Evolutionary conservation across 176 grass and related monocot species (phyloP).

Genomic region (Eragrostis curvula): DNA sequence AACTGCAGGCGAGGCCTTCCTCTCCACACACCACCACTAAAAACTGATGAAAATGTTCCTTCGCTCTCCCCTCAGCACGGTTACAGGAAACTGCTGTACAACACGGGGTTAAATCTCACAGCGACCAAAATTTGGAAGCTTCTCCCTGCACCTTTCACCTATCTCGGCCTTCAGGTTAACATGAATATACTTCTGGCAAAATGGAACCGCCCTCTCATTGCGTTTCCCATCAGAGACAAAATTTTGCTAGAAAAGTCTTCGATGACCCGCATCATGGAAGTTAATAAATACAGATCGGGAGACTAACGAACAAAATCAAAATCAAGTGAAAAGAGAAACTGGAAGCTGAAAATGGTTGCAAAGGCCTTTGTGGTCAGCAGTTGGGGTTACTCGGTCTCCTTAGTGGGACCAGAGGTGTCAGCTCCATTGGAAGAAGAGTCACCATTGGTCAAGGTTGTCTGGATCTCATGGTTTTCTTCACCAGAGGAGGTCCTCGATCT

Average conservation of each 20-base stretch:
- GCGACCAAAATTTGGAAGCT: slow-evolving; percentile 83
- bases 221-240: slow-evolving; percentile 51
- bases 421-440: slow-evolving; percentile 42
- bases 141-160: slow-evolving; percentile 68
- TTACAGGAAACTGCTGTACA: slow-evolving; percentile 87
- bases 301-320: slow-evolving; percentile 34
- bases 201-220: slow-evolving; percentile 40
- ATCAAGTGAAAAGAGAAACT: slow-evolving; percentile 15
- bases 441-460: slow-evolving; percentile 42
- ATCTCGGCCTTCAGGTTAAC: slow-evolving; percentile 60
- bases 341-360: slow-evolving; percentile 9
- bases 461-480: slow-evolving; percentile 75
- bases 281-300: slow-evolving; percentile 50
- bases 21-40: slow-evolving; percentile 47
- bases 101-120: slow-evolving; percentile 64
- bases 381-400: slow-evolving; percentile 63
- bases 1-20: slow-evolving; percentile 55
- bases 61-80: slow-evolving; percentile 37
- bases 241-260: slow-evolving; percentile 32
- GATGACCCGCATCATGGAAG: slow-evolving; percentile 30
- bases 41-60: slow-evolving; percentile 43
- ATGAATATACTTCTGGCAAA: slow-evolving; percentile 42
- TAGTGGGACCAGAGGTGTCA: slow-evolving; percentile 53
- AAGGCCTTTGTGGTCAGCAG: slow-evolving; percentile 53
- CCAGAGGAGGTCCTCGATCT: slow-evolving; percentile 55